Percentiles rank a stretch among this genome's conserved stretches.
These are phyloP conservation scores for Termitomyces heimii DNA, from an alignment of 768 basidiomycete species.

Conservation along the genomic window DNA sequence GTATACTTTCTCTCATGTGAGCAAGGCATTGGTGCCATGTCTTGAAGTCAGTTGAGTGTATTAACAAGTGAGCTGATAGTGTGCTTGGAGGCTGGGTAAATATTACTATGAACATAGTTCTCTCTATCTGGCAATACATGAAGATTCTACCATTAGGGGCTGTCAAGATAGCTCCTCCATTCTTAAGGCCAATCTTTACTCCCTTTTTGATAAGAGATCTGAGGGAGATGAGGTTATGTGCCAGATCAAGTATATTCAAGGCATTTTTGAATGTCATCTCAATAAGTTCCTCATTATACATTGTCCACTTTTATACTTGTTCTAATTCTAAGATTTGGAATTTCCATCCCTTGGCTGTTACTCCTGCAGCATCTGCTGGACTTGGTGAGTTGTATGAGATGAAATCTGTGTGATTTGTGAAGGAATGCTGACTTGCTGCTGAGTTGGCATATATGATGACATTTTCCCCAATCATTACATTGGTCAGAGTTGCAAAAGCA, in stretches of 20 bases:
- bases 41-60: no score
- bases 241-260: neutral
- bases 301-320: no score
- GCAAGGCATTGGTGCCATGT: no score
- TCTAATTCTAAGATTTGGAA: no score
- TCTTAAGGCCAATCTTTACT: neutral
- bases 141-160: neutral
- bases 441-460: no score
- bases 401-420: neutral
- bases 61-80: no score
- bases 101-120: neutral
- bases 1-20: no score
- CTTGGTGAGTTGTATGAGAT: neutral
- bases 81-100: neutral
- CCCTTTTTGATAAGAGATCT: neutral
- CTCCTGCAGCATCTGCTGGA: neutral
- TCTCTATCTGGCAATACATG: no score
- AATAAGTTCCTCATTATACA: no score
- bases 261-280: neutral
- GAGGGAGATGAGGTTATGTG: neutral
- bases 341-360: no score
- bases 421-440: no score
- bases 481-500: neutral
- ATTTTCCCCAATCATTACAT: no score
- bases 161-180: neutral